A percentile compares a stretch with the other conserved stretches of the same genome.
phyloP scores from a whole-genome alignment of 805 yeast species.

The Yamadazyma paraphyllophila region DNA sequence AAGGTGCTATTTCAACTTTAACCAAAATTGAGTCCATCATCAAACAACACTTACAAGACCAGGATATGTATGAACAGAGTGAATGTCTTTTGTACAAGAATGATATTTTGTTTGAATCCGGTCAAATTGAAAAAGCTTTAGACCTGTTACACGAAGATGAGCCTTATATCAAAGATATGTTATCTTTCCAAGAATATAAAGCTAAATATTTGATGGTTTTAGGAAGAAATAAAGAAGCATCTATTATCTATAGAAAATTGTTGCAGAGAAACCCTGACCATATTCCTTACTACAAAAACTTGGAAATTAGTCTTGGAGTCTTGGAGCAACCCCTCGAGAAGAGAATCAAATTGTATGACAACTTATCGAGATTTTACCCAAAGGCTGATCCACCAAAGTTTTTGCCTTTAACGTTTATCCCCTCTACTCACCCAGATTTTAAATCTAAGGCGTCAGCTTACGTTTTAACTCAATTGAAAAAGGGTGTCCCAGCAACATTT shows the following conservation, averaged over 20 bases:
- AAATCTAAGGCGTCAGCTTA: conserved; percentile 49
- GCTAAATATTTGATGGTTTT: conserved; percentile 63
- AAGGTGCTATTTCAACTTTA: conserved; percentile 69
- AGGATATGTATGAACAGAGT: conserved; percentile 73
- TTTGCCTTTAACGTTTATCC: conserved; percentile 72
- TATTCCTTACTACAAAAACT: conserved; percentile 55
- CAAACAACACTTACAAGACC: conserved; percentile 61
- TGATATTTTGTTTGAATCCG: conserved; percentile 58
- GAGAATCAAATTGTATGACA: conserved; percentile 61
- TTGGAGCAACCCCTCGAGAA: conserved; percentile 40
- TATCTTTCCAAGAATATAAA: conserved; percentile 60
- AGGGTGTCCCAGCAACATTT: conserved; percentile 90
- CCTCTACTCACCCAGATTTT: conserved; percentile 51
- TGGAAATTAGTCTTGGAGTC: conserved; percentile 66
- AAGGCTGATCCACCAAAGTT: conserved; percentile 76
- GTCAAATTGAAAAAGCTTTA: conserved; percentile 64
- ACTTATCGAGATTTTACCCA: conserved; percentile 70
- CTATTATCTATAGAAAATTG: conserved; percentile 61
- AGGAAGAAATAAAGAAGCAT: conserved; percentile 61
- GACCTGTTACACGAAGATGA: conserved; percentile 53
- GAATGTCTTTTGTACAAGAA: conserved; percentile 78
- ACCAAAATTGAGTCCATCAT: conserved; percentile 73
- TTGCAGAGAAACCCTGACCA: conserved; percentile 86
- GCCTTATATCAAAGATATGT: conserved; percentile 51
- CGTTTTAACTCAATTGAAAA: conserved; percentile 56